Percentiles rank a stretch among this genome's conserved stretches.
These are phyloP conservation scores for Gyromitra esculenta DNA, from an alignment of 2,329 filamentous ascomycete species.

Conservation along the genomic window DNA sequence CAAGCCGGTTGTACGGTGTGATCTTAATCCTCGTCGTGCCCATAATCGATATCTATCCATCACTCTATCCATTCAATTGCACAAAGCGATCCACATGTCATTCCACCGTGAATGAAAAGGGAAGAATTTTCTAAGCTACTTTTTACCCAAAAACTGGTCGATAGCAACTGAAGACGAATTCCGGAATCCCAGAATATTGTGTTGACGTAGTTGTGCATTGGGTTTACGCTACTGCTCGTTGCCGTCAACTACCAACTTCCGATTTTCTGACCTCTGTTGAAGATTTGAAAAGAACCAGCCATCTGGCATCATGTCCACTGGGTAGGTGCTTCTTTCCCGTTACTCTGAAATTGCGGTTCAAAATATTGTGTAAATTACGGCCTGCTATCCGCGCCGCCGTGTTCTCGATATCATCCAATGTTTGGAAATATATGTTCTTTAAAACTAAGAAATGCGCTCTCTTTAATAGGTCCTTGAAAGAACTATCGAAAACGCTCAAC, in stretches of 20 bases:
- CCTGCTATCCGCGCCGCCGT: background rate
- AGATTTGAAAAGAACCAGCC: background rate
- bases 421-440: conserved; percentile 15
- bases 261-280: conserved; percentile 10
- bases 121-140: conserved; percentile 7
- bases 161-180: conserved; percentile 11
- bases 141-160: conserved; percentile 12
- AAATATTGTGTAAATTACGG: conserved; percentile 12
- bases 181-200: conserved; percentile 1
- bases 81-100: conserved; percentile 34
- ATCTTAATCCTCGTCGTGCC: conserved; percentile 38
- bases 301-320: conserved; percentile 45
- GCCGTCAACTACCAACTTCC: conserved; percentile 9
- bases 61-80: conserved; percentile 15
- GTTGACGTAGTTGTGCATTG: conserved; percentile 37
- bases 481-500: conserved; percentile 64
- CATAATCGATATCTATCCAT: conserved; percentile 34
- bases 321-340: conserved; percentile 39
- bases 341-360: conserved; percentile 14
- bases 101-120: conserved; percentile 28
- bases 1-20: conserved; percentile 13
- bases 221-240: conserved; percentile 23
- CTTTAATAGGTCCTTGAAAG: conserved; percentile 63
- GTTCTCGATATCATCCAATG: background rate
- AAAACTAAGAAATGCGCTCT: conserved; percentile 36